These are phyloP conservation scores for Xerophyta viscosa DNA, from an alignment of 106 monocot genomes.

Conservation along the genomic window DNA sequence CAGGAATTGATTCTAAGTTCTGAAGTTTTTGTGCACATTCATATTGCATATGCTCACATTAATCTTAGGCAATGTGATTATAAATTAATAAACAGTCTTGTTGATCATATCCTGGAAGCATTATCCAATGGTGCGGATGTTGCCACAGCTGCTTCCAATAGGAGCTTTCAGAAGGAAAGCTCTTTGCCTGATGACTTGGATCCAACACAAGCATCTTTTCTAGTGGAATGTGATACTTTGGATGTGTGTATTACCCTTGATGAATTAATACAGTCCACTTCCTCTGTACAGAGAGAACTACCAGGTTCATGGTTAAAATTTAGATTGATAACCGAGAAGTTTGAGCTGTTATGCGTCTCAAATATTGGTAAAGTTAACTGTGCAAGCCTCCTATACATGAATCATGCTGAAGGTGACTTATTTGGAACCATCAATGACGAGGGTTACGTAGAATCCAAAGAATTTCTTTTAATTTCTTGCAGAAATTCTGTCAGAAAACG, in stretches of 20 bases:
- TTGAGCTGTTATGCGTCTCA: slow-evolving; percentile 74
- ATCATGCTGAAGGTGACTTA: slow-evolving; percentile 82
- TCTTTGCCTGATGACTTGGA: slow-evolving; percentile 6
- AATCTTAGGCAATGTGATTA: slow-evolving; percentile 46
- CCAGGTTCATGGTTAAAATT: slow-evolving; percentile 62
- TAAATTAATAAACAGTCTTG: slow-evolving; percentile 30
- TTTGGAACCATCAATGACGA: slow-evolving; percentile 47
- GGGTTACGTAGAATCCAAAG: slow-evolving; percentile 20
- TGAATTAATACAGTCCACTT: slow-evolving; percentile 28
- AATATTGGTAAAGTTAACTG: slow-evolving; percentile 57
- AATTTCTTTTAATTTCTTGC: slow-evolving; percentile 69
- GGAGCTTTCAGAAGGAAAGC: slow-evolving; percentile 8
- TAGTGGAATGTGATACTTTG: slow-evolving; percentile 58
- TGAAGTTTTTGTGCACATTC: slow-evolving; percentile 50
- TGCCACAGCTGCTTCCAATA: not conserved
- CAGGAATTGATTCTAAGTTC: slow-evolving; percentile 76
- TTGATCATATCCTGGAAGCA: slow-evolving; percentile 27
- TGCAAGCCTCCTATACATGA: slow-evolving; percentile 56
- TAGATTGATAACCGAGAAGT: slow-evolving; percentile 46
- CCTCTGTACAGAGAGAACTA: slow-evolving; percentile 59
- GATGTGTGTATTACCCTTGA: slow-evolving; percentile 41
- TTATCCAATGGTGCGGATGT: slow-evolving; percentile 15
- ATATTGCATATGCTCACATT: slow-evolving; percentile 29
- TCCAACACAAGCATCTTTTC: slow-evolving; percentile 49
- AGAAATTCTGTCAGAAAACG: slow-evolving; percentile 40